Evolutionary conservation across 371 early-diverging fungal species (phyloP).

Genomic region (Mycotypha africana): DNA sequence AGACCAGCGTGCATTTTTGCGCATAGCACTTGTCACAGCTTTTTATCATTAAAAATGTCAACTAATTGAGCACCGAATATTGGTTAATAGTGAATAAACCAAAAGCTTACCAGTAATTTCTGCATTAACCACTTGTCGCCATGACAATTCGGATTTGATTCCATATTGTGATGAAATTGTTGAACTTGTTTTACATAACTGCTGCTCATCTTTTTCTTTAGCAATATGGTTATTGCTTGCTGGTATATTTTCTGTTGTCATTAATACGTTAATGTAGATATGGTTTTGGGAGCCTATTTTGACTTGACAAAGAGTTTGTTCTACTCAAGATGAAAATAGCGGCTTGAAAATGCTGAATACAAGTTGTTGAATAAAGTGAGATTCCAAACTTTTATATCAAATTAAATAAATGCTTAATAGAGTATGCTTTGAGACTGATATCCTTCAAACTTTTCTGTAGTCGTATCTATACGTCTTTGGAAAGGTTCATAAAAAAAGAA

Average conservation of each 20-base stretch:
- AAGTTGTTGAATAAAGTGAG: too few relatives aligned
- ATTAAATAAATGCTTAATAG: too few relatives aligned
- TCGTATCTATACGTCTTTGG: too few relatives aligned
- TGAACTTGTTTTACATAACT: too few relatives aligned
- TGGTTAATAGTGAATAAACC: too few relatives aligned
- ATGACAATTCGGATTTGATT: slow-evolving; percentile 55
- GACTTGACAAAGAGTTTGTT: too few relatives aligned
- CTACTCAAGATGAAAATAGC: not conserved
- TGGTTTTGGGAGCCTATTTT: not conserved
- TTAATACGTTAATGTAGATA: not conserved
- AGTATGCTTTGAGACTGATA: too few relatives aligned
- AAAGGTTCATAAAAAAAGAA: too few relatives aligned
- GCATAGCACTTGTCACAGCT: slow-evolving; percentile 76
- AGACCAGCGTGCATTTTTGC: slow-evolving; percentile 84
- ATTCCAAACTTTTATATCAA: too few relatives aligned
- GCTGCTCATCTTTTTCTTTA: not conserved
- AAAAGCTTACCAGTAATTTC: slow-evolving; percentile 61
- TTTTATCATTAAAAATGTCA: not conserved
- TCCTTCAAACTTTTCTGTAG: too few relatives aligned
- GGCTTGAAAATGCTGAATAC: too few relatives aligned
- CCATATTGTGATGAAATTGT: not conserved
- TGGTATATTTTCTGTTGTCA: not conserved
- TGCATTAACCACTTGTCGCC: slow-evolving; percentile 74
- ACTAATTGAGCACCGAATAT: too few relatives aligned
- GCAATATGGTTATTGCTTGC: not conserved